A percentile compares a stretch with the other conserved stretches of the same genome.
These are phyloP conservation scores for Nemania sp. DNA, from an alignment of 2,329 filamentous ascomycete genomes.

Conservation along the genomic window DNA sequence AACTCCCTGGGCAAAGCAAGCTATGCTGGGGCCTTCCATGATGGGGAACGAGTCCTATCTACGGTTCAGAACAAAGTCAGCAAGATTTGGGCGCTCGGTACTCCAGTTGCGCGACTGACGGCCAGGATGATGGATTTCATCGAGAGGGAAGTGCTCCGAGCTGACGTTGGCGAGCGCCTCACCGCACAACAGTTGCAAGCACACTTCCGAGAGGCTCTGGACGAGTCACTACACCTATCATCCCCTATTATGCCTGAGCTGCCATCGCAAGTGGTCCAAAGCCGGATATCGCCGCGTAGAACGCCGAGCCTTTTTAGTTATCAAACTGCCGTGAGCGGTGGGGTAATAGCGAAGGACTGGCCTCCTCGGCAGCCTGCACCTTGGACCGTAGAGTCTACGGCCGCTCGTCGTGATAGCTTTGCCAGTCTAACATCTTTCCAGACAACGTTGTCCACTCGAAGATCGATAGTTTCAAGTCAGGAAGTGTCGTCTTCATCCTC, in stretches of 20 bases:
- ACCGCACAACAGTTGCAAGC: constrained; percentile 20
- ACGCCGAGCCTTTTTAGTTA: not conserved
- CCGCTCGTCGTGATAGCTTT: not conserved
- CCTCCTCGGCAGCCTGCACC: not conserved
- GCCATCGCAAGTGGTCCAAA: not conserved
- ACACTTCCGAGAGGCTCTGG: constrained; percentile 2
- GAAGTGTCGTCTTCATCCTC: not conserved
- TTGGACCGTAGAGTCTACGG: not conserved
- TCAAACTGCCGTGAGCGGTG: too few species aligned
- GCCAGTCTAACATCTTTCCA: not conserved
- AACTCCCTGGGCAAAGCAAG: constrained; percentile 7
- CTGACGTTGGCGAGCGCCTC: constrained; percentile 12
- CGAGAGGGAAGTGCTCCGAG: constrained; percentile 3
- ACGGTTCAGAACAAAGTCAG: not conserved
- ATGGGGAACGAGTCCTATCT: constrained; percentile 10
- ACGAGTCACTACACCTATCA: not conserved
- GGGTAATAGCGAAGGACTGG: not conserved
- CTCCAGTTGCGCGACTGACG: not conserved
- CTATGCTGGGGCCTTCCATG: constrained; percentile 13
- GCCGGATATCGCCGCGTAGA: not conserved
- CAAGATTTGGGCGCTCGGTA: not conserved
- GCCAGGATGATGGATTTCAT: constrained; percentile 22
- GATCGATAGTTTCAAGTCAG: not conserved
- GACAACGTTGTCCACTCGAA: not conserved
- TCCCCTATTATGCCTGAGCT: not conserved